These are phyloP conservation scores for Arthrobotrys megalospora DNA, from an alignment of 2,329 filamentous ascomycete species.

Conservation along the genomic window DNA sequence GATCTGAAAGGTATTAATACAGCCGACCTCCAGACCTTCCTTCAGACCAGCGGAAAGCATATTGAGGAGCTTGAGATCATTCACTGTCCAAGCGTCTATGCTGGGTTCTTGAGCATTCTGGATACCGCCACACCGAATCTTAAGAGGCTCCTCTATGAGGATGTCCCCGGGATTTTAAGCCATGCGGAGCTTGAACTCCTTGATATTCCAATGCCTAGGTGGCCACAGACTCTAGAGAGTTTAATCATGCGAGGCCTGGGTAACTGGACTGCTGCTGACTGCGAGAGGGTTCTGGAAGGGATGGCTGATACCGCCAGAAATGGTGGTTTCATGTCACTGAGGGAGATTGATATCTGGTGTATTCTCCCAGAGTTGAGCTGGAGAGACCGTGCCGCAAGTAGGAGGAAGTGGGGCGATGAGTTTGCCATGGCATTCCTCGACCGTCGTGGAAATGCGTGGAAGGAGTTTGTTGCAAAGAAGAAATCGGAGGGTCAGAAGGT, in stretches of 20 bases:
- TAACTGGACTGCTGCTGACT: conserved; percentile 51
- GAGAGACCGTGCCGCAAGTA: conserved; percentile 49
- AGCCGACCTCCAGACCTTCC: conserved; percentile 29
- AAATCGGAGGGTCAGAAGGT: conserved; percentile 43
- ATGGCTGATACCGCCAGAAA: conserved; percentile 34
- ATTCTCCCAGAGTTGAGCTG: conserved; percentile 55
- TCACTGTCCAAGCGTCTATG: conserved; percentile 26
- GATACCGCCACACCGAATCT: conserved; percentile 49
- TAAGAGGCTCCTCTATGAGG: conserved; percentile 43
- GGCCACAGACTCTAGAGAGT: conserved; percentile 49
- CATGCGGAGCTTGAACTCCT: conserved; percentile 26
- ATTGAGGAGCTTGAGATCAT: conserved; percentile 45
- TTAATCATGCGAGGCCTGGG: conserved; percentile 47
- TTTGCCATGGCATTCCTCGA: conserved; percentile 55
- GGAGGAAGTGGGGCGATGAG: conserved; percentile 53
- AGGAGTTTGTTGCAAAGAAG: conserved; percentile 49
- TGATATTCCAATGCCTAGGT: conserved; percentile 48
- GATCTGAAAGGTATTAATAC: conserved; percentile 18
- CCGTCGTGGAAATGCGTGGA: conserved; percentile 41
- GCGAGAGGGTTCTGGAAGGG: conserved; percentile 41
- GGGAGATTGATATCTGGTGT: conserved; percentile 57
- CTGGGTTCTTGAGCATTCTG: conserved; percentile 41
- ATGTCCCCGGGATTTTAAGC: conserved; percentile 38
- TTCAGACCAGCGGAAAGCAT: conserved; percentile 34
- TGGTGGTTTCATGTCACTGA: conserved; percentile 44